These are phyloP conservation scores for Aspergillus sp. DNA, from an alignment of 2,329 filamentous ascomycete genomes.

Conservation along the genomic window DNA sequence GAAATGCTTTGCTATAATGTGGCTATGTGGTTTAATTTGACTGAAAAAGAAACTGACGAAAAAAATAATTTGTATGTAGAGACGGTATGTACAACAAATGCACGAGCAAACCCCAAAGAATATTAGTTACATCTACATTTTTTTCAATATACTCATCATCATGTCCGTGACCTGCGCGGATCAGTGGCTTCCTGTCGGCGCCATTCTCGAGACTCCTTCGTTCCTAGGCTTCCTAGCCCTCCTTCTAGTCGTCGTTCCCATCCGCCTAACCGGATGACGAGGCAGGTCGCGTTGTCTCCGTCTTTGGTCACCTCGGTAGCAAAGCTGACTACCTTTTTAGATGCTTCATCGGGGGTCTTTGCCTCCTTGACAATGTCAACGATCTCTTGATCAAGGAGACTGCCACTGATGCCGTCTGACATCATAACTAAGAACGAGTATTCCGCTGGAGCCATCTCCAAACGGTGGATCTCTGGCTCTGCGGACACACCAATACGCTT, in stretches of 20 bases:
- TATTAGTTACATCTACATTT: no score
- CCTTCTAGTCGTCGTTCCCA: slow-evolving; percentile 68
- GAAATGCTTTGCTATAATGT: no score
- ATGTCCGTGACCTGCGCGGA: slow-evolving; percentile 64
- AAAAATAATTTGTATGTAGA: background rate
- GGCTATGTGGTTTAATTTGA: no score
- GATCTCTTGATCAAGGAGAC: slow-evolving; percentile 86
- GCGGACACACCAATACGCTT: slow-evolving; percentile 93
- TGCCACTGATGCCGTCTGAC: slow-evolving; percentile 83
- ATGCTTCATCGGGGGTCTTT: slow-evolving; percentile 80
- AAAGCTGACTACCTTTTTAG: slow-evolving; percentile 74
- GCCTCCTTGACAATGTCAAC: slow-evolving; percentile 95
- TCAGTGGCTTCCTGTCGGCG: slow-evolving; percentile 75
- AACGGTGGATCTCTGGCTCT: slow-evolving; percentile 78
- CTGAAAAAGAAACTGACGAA: no score
- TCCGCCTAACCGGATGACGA: slow-evolving; percentile 59
- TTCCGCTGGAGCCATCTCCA: slow-evolving; percentile 76
- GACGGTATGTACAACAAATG: slow-evolving; percentile 16
- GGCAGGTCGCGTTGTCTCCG: slow-evolving; percentile 60
- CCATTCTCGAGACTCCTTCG: slow-evolving; percentile 85
- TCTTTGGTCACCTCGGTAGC: slow-evolving; percentile 75
- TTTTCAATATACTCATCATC: slow-evolving; percentile 9
- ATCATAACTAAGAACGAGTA: slow-evolving; percentile 87
- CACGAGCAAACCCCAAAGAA: background rate
- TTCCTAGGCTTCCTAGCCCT: slow-evolving; percentile 81